Base-by-base conservation (phyloP, 371 early-diverging fungal species). In the Entomophthora muscae region DNA sequence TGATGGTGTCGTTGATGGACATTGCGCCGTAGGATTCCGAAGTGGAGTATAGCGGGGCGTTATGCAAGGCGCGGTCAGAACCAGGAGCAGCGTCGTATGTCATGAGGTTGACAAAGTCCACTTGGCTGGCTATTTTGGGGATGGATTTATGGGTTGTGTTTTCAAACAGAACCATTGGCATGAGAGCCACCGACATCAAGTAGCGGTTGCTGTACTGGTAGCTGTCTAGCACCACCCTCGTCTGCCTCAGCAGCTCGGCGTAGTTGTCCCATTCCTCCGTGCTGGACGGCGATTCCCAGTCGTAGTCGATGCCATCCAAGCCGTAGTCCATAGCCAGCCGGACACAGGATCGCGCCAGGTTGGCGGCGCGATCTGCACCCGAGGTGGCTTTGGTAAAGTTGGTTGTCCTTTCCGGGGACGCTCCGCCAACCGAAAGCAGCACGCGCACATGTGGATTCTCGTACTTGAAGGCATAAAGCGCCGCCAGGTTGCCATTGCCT, bases 291-390 rank as follows among this genome's bases (percentile, higher is more conserved):
- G 31, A 32, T 33, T 59, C 60, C 60, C 60, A 59, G 24, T 59
- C 60, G n/a, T 32, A 59, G 42, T 59, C 60, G 17, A 59, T 32
- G 22, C 60, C 60, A 22, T 59, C 60, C 28, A 59, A n/a, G 10
- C 60, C 60, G 33, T 59, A 59, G 33, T 59, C 60, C 7, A 59
- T 10, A 1, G 60, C 60, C 23, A 59, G 10, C 24, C 42, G 10
- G 23, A 32, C 22, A 32, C 60, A 59, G 1, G 32, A 32, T 59
- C 42, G 31, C n/a, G 60, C 31, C 24, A 59, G 42, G 2, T 30
- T 17, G 3, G 31, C 27, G 23, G 24, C 42, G 27, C 60, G 7
- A 17, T 30, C 60, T 13, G 17, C 5, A 32, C 23, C 42, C 5
- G 33, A 7, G 2, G 60, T 59, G 3, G 60, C 33, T n/a, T 32